phyloP scores from a whole-genome alignment of 73 alveolate species.

The Paramecium bursaria region DNA sequence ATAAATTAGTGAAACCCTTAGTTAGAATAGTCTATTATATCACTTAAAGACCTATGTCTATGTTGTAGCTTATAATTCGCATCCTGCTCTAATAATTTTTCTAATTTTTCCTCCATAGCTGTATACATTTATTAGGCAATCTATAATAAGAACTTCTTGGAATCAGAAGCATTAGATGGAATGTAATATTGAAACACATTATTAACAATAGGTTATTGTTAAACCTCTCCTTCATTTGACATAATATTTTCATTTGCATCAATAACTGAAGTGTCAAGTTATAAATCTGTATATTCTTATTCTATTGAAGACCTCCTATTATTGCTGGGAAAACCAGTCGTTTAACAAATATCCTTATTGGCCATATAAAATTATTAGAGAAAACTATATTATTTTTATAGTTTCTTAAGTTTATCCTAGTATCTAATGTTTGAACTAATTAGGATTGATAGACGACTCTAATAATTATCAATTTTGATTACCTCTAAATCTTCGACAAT shows the following conservation, averaged over 20 bases:
- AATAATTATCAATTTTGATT: not conserved
- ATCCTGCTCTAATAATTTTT: slow-evolving; percentile 1
- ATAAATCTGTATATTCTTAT: not conserved
- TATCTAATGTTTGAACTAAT: slow-evolving; percentile 27
- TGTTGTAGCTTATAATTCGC: not conserved
- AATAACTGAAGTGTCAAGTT: slow-evolving; percentile 8
- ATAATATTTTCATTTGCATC: not conserved
- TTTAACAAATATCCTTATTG: not conserved
- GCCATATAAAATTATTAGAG: slow-evolving; percentile 21
- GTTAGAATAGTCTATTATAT: not conserved
- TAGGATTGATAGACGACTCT: slow-evolving; percentile 17
- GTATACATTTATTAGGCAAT: slow-evolving; percentile 41
- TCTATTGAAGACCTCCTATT: not conserved
- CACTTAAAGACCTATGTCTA: slow-evolving; percentile 55
- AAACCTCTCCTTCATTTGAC: not conserved
- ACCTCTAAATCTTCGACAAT: slow-evolving; percentile 28
- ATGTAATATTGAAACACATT: not conserved
- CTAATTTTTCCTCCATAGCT: slow-evolving; percentile 20
- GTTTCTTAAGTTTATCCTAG: slow-evolving; percentile 16
- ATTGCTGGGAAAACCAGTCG: not conserved
- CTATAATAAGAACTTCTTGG: slow-evolving; percentile 1
- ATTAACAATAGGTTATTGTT: not conserved
- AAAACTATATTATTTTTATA: not conserved
- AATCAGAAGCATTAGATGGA: slow-evolving; percentile 5
- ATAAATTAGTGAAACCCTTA: not conserved